Evolutionary conservation across 345 rosid genomes (phyloP), one percentile per base, ranked within the genome.

Genomic region (Citrus sp.): DNA sequence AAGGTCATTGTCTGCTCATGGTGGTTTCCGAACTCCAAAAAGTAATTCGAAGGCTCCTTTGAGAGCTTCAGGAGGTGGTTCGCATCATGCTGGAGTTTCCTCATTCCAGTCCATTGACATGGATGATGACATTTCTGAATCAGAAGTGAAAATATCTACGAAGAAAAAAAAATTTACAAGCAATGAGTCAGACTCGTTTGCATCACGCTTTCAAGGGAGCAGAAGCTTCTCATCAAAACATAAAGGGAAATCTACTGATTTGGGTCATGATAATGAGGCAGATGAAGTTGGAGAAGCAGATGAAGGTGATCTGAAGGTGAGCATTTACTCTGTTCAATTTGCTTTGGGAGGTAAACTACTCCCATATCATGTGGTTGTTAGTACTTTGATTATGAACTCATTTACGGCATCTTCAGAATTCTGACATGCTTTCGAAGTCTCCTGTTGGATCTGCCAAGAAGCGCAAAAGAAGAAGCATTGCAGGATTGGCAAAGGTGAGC

Each of bases 401-500:
- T 51, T 54, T 73, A 24, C 66, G 66, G 72, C 68, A 78, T 49
- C 16, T 69, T 35, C 81, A 84, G 91, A 83, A 83, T 74, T 81
- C 80, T 60, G 80, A 81, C 69, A 63, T 74, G 82, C 84, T 79
- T 14, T 84, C 68, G 32, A 91, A 89, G 80, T 86, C 97, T 84
- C 85, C 88, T 34, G 62, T 80, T 80, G 94, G 84, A 86, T 83
- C 92, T 75, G 46, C 76, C 80, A 90, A 92, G 87, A 94, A 92
- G 82, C 87, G 86, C 72, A 93, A 90, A 88, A 90, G 97, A 85
- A 90, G 84, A 88, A 87, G 90, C 85, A 69, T 87, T 67, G 69
- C 92, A 38, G 97, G 95, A 58, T 84, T 91, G 85, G 87, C 85
- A 28, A 96, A 92, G 99, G 99, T 94, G 75, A 70, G 64, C 35